Evolutionary conservation across 306 rosid genomes (phyloP), one percentile per base, ranked within the genome.

Genomic region (Cicer chorassanicum): DNA sequence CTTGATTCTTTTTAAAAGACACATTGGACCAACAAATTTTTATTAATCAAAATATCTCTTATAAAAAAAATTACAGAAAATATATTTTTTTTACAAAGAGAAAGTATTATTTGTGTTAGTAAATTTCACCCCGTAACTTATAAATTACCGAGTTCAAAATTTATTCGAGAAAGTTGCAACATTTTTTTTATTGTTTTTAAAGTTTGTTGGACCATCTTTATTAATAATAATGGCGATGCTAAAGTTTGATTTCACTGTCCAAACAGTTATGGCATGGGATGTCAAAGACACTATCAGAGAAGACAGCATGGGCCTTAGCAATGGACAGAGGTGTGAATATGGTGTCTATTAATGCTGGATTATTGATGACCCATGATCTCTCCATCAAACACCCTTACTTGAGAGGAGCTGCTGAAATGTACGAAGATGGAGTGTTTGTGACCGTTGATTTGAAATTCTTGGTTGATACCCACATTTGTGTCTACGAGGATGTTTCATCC

Each of bases 341-440:
- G 93, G 96, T 91, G 42, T 88, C 96, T 0, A 57, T 91, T 10
- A 91, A 91, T 41, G 85, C 83, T 2, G 97, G 88, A 2, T 21
- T 89, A 7, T 9, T 83, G 63, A 80, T 87, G 87, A 59, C 69
- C 9, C 74, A 75, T 2, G 91, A 88, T 73, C 78, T 93, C 42
- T 78, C 91, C 12, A 76, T 91, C 19, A 79, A 49, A 12, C 57
- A 78, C 76, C 96, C 97, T 0, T 87, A 93, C 62, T 13, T 93
- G 21, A 89, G 90, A 75, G 98, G 98, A 14, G 98, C 98, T 12
- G 98, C 97, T 8, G 97, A 93, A 89, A 91, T 93, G 98, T 93
- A 93, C 79, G 92, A 91, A 62, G 93, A 88, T 14, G 98, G 97
- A 0, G 83, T 88, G 41, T 86, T 93, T 1, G 97, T 91, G 39